A percentile compares a stretch with the other conserved stretches of the same genome.
phyloP scores from a whole-genome alignment of 192 early-diverging fungal species.

The Podochytrium sp. region DNA sequence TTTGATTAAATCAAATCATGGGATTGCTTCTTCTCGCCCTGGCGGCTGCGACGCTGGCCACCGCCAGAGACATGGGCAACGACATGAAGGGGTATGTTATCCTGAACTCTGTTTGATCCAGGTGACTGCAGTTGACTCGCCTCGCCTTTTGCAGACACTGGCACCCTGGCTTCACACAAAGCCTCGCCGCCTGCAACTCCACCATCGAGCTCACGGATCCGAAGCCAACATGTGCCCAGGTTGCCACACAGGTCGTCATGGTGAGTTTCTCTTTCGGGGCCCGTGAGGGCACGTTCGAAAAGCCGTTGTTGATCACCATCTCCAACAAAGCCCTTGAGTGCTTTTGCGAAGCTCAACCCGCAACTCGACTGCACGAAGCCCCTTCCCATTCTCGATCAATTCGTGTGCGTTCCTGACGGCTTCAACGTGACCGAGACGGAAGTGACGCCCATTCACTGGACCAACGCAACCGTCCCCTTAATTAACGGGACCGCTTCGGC shows the following conservation, averaged over 20 bases:
- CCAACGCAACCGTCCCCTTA: not conserved
- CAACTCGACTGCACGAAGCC: not conserved
- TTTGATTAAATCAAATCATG: not conserved
- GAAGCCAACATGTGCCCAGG: not conserved
- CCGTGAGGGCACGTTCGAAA: not conserved
- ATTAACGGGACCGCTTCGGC: not conserved
- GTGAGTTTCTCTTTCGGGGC: not conserved
- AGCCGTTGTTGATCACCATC: not conserved
- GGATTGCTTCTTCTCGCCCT: not conserved
- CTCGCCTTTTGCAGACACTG: not conserved
- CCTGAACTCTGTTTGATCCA: not conserved
- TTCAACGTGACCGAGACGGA: not conserved
- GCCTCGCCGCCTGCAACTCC: not conserved
- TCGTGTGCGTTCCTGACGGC: conserved; percentile 1
- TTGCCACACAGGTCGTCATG: not conserved
- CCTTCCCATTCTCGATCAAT: not conserved
- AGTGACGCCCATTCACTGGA: not conserved
- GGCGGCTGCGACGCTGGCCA: not conserved
- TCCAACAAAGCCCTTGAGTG: not conserved
- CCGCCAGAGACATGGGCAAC: too few species aligned
- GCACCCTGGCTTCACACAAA: not conserved
- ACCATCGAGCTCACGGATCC: not conserved
- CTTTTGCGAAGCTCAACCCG: not conserved
- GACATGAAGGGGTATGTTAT: too few species aligned
- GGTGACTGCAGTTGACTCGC: too few species aligned